Base-by-base conservation (phyloP, 225 moss, liverwort and hornwort species). In the Lunularia cruciata region DNA sequence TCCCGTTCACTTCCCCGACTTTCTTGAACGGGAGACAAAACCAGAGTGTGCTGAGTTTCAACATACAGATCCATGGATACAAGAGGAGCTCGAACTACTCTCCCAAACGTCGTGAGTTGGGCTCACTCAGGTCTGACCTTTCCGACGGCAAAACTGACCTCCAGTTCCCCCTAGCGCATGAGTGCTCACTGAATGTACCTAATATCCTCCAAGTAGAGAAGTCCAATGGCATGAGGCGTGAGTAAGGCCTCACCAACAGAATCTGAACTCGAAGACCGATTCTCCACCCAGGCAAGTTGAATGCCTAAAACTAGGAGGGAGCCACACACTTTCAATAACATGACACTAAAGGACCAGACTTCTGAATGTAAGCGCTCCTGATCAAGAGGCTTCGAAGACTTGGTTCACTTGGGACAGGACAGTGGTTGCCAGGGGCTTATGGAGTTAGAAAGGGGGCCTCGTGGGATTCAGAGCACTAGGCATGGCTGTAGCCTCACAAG, bases 141-240 rank as follows among this genome's bases (percentile, higher is more conserved):
- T 46, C 65, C 65, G 27, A 15, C 48, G 19, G 67, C 49, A 51
- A 42, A 19, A 22, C 51, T 49, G 48, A 65, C 49, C 46, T 49
- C 67, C 42, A 45, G 42, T 39, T 20, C 22, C 61, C 61, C 9
- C 37, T 38, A 38, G 38, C 61, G 3, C 61, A 61, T 19, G 11
- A 38, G 37, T 15, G 57, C 33, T 33, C 57, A 57, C 33, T 19
- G n/a, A 23, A 33, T n/a, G 62, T 23, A 67, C 51, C 34, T 51
- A 22, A 64, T 34, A 11, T 67, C 49, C 34, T 51, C 48, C 67
- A 30, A 31, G 65, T 22, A 48, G 22, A 31, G 56, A 67, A 20
- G 49, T 20, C 48, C 49, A 23, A 33, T 25, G 61, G 61, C n/a
- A 38, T 65, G 47, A 47, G 14, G 65, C 4, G 30, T 18, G 23